These are phyloP conservation scores for Bruguiera hainesii DNA, from an alignment of 441 rosid genomes.

Conservation along the genomic window DNA sequence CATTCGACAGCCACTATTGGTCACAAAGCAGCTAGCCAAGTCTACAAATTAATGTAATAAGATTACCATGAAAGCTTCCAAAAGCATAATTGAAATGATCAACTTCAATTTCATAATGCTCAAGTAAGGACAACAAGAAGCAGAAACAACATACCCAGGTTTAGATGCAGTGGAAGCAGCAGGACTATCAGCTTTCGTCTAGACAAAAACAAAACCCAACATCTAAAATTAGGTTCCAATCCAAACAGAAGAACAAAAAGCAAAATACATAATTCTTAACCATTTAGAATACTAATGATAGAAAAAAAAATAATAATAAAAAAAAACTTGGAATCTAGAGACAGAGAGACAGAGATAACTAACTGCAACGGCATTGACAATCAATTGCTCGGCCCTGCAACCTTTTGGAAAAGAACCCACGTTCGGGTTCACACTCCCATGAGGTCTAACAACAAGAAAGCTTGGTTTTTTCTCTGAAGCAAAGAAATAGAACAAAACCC, in stretches of 20 bases:
- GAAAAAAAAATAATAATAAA: not conserved
- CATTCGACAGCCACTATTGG: not conserved
- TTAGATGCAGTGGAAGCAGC: slow-evolving; percentile 48
- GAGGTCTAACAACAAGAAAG: slow-evolving; percentile 49
- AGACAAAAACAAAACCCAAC: slow-evolving; percentile 15
- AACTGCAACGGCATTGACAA: slow-evolving; percentile 69
- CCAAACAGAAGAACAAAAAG: not conserved
- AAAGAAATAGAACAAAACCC: slow-evolving; percentile 7
- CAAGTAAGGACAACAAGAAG: not conserved
- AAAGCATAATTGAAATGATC: no score
- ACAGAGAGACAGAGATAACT: slow-evolving; percentile 5
- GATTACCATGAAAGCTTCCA: no score
- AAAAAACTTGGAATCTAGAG: not conserved
- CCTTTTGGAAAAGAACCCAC: slow-evolving; percentile 24
- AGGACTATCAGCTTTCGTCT: slow-evolving; percentile 50
- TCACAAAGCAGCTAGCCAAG: no score
- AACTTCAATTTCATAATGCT: not conserved
- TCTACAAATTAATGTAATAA: no score
- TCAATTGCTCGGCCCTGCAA: slow-evolving; percentile 38
- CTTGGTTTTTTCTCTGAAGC: slow-evolving; percentile 43
- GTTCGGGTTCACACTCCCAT: slow-evolving; percentile 25
- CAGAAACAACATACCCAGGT: slow-evolving; percentile 46
- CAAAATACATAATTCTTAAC: not conserved
- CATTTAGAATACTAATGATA: not conserved
- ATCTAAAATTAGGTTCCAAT: not conserved